Evolutionary conservation across 2,329 filamentous ascomycete genomes (phyloP).

Genomic region (Aspergillus texensis): DNA sequence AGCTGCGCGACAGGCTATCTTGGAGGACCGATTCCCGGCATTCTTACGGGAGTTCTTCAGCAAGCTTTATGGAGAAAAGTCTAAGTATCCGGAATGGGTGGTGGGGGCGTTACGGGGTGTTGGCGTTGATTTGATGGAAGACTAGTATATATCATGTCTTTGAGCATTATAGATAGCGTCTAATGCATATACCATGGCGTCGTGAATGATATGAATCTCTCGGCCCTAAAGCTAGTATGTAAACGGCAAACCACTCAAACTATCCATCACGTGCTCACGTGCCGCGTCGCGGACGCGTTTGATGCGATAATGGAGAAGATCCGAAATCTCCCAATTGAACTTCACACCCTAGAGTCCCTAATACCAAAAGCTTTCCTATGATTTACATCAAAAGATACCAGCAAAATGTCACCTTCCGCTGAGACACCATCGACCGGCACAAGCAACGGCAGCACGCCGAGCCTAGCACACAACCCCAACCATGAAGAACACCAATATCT

Average conservation of each 20-base stretch:
- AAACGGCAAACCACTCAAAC: background rate
- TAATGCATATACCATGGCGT: background rate
- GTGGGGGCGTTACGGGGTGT: slow-evolving; percentile 76
- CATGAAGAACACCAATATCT: slow-evolving; percentile 97
- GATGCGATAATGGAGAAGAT: background rate
- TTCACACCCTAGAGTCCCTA: background rate
- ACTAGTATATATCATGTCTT: slow-evolving; percentile 17
- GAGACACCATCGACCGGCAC: slow-evolving; percentile 11
- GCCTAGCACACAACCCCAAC: slow-evolving; percentile 29
- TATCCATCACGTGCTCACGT: slow-evolving; percentile 28
- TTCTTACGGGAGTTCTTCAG: slow-evolving; percentile 80
- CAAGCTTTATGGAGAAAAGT: slow-evolving; percentile 67
- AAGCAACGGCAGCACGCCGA: slow-evolving; percentile 2
- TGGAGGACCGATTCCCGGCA: slow-evolving; percentile 77
- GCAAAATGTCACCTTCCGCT: slow-evolving; percentile 13
- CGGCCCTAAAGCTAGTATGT: background rate
- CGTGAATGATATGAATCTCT: background rate
- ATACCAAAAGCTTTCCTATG: background rate
- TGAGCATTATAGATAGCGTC: background rate
- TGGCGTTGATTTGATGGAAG: slow-evolving; percentile 70
- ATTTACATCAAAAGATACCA: background rate
- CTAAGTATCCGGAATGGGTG: slow-evolving; percentile 79
- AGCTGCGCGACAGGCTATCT: slow-evolving; percentile 71
- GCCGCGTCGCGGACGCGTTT: slow-evolving; percentile 31
- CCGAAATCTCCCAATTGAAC: background rate